These are phyloP conservation scores for Furcasterigmium sp. DNA, from an alignment of 2,329 filamentous ascomycete species.

Conservation along the genomic window DNA sequence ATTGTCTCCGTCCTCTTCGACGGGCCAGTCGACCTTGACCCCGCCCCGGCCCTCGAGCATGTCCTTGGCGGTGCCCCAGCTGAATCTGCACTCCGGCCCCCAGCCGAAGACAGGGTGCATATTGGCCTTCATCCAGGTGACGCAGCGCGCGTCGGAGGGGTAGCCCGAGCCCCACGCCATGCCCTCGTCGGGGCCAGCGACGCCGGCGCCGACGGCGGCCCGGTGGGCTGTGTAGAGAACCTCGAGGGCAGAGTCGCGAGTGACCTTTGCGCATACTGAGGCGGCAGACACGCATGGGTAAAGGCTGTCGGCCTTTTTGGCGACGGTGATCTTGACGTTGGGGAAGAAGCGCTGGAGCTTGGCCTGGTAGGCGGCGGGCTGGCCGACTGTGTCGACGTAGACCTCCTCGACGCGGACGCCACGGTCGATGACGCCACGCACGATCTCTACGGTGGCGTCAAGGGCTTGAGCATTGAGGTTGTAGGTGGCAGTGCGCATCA, in stretches of 20 bases:
- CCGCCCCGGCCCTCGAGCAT: conserved; percentile 75
- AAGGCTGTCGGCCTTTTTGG: conserved; percentile 87
- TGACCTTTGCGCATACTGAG: conserved; percentile 94
- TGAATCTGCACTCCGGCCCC: conserved; percentile 89
- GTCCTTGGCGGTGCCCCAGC: conserved; percentile 93
- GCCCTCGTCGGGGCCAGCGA: conserved; percentile 20
- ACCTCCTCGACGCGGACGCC: conserved; percentile 84
- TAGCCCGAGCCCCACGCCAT: conserved; percentile 86
- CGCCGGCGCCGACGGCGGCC: conserved; percentile 16
- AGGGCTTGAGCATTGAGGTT: conserved; percentile 96
- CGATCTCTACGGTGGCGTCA: conserved; percentile 82
- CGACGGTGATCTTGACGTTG: conserved; percentile 66
- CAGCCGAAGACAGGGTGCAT: conserved; percentile 95
- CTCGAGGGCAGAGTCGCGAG: conserved; percentile 83
- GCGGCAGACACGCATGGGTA: conserved; percentile 93
- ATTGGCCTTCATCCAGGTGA: conserved; percentile 74
- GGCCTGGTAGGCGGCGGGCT: conserved; percentile 75
- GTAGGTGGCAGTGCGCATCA: conserved; percentile 67
- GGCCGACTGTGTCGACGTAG: conserved; percentile 92
- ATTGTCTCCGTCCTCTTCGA: conserved; percentile 63
- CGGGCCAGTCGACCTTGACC: conserved; percentile 79
- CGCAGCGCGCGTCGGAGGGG: conserved; percentile 78
- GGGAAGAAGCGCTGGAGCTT: conserved; percentile 83
- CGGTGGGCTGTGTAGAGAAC: conserved; percentile 56
- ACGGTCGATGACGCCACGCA: conserved; percentile 67